A percentile compares a stretch with the other conserved stretches of the same genome.
Evolutionary conservation across 805 yeast genomes (phyloP).

Genomic region (Hanseniaspora thailandica): DNA sequence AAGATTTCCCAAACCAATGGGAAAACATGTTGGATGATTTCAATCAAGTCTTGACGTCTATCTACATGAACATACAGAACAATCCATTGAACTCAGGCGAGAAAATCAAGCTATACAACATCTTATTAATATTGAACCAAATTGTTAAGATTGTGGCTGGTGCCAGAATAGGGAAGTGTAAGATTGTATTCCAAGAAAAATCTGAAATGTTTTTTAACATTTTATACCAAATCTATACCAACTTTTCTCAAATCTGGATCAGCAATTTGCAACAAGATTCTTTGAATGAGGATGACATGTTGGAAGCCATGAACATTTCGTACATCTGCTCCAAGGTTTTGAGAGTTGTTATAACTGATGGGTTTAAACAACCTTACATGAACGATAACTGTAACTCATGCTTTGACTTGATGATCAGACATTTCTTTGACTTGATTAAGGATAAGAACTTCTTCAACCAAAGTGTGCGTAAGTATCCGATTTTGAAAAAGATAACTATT

Average conservation of each 20-base stretch:
- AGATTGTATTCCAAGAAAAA: constrained; percentile 63
- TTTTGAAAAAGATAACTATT: not conserved
- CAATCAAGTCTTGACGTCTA: not conserved
- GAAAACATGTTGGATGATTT: constrained; percentile 13
- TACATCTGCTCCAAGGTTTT: constrained; percentile 65
- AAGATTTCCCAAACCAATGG: constrained; percentile 85
- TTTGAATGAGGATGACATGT: constrained; percentile 24
- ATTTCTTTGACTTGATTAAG: not conserved
- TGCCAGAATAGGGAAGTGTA: constrained; percentile 73
- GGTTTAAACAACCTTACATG: constrained; percentile 58
- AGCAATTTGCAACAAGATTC: constrained; percentile 27
- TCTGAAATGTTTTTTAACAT: constrained; percentile 52
- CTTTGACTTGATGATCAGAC: not conserved
- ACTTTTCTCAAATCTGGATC: constrained; percentile 55
- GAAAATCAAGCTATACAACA: constrained; percentile 47
- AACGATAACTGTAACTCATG: constrained; percentile 26
- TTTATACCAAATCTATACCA: constrained; percentile 46
- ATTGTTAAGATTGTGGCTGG: constrained; percentile 60
- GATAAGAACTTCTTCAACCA: not conserved
- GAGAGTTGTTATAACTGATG: constrained; percentile 64
- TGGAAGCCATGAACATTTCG: constrained; percentile 57
- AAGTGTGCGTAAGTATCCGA: not conserved
- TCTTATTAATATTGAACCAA: constrained; percentile 60
- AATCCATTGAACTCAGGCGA: constrained; percentile 42
- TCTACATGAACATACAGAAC: constrained; percentile 2